Evolutionary conservation across 306 rosid genomes (phyloP).

Genomic region (Echinosophora koreensis): DNA sequence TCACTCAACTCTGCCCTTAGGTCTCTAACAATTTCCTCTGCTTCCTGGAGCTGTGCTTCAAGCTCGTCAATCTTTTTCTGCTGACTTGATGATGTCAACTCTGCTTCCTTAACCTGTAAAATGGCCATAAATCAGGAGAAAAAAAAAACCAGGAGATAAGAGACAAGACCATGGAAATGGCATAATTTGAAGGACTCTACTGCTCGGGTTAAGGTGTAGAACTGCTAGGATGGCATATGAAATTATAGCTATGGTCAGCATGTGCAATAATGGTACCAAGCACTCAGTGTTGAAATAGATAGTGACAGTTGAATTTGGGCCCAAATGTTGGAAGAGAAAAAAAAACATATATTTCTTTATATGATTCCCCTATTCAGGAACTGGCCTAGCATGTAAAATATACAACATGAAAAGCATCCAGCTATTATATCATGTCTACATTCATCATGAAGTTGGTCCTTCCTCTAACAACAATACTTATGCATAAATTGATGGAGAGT

Average conservation of each 20-base stretch:
- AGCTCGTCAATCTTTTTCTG: conserved; percentile 81
- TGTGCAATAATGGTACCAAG: not conserved
- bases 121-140: conserved; percentile 18
- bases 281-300: conserved; percentile 1
- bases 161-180: conserved; percentile 27
- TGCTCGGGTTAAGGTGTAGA: conserved; percentile 13
- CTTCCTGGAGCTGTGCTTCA: conserved; percentile 92
- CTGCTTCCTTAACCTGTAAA: conserved; percentile 72
- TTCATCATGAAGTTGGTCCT: conserved; percentile 18
- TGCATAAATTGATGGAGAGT: conserved; percentile 19
- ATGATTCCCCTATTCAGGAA: conserved; percentile 1
- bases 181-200: not conserved
- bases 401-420: conserved; percentile 24
- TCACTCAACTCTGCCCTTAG: conserved; percentile 80
- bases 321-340: conserved; percentile 30
- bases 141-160: conserved; percentile 37
- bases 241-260: conserved; percentile 1
- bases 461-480: conserved; percentile 1
- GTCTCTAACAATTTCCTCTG: conserved; percentile 83
- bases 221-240: conserved; percentile 20
- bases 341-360: conserved; percentile 18
- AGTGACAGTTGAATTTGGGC: conserved; percentile 28
- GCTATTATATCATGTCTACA: conserved; percentile 4
- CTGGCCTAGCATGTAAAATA: conserved; percentile 30
- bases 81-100: conserved; percentile 61